Evolutionary conservation across 2,329 filamentous ascomycete species (phyloP).

Genomic region (Nigrospora osmanthi): DNA sequence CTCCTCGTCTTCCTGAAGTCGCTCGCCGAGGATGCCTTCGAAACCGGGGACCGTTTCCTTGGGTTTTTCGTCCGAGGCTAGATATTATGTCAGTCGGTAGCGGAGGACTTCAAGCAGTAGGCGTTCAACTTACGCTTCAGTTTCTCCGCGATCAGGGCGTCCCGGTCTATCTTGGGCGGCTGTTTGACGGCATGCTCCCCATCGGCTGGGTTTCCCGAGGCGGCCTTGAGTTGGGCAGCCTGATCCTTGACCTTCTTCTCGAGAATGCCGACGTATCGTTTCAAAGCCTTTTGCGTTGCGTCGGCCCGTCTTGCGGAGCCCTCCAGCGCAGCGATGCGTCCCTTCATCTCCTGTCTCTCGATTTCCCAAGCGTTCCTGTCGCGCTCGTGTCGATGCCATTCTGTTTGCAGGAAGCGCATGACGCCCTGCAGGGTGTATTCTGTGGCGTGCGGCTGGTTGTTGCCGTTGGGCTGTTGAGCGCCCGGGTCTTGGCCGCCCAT

Average conservation of each 20-base stretch:
- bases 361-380: constrained; percentile 99
- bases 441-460: constrained; percentile 48
- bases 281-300: constrained; percentile 79
- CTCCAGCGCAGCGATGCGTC: constrained; percentile 88
- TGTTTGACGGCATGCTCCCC: constrained; percentile 37
- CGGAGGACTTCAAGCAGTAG: not conserved
- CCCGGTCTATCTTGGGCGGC: constrained; percentile 31
- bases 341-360: constrained; percentile 98
- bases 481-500: constrained; percentile 31
- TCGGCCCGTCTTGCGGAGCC: constrained; percentile 82
- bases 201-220: constrained; percentile 33
- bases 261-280: constrained; percentile 83
- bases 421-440: constrained; percentile 67
- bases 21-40: constrained; percentile 26
- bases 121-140: constrained; percentile 38
- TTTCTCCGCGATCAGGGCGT: constrained; percentile 48
- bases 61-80: constrained; percentile 34
- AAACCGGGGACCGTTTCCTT: constrained; percentile 30
- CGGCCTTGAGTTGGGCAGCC: constrained; percentile 59
- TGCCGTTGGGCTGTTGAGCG: constrained; percentile 29
- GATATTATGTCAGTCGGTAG: constrained; percentile 6
- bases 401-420: constrained; percentile 97
- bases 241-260: constrained; percentile 84
- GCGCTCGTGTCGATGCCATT: constrained; percentile 98
- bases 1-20: constrained; percentile 27